These are phyloP conservation scores for Talaromyces liani DNA, from an alignment of 495 filamentous ascomycete genomes.

Conservation along the genomic window DNA sequence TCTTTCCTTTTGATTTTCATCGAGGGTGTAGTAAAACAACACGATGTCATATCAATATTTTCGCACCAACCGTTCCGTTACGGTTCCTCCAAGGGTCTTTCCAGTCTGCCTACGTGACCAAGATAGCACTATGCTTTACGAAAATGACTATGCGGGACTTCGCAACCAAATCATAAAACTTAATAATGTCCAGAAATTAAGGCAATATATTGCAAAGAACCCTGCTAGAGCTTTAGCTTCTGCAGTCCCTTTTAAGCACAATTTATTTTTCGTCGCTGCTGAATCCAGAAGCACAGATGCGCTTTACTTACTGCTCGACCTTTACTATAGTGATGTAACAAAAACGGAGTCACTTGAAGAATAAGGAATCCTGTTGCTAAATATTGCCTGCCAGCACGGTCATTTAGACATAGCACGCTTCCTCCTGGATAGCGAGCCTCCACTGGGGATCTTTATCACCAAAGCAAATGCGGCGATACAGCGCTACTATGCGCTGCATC, in stretches of 20 bases:
- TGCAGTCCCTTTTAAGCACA: neutral
- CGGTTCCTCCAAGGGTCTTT: too few species aligned
- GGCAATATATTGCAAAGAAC: neutral
- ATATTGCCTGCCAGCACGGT: slow-evolving; percentile 4
- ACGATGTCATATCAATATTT: too few species aligned
- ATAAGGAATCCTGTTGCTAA: neutral
- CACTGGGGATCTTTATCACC: neutral
- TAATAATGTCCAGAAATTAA: too few species aligned
- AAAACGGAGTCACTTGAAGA: neutral
- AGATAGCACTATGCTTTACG: too few species aligned
- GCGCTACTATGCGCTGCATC: neutral
- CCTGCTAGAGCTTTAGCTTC: neutral
- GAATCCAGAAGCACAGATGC: slow-evolving; percentile 4
- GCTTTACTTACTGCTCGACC: neutral
- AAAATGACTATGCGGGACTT: too few species aligned
- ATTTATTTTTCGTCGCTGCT: slow-evolving; percentile 6
- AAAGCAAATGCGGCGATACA: slow-evolving; percentile 1
- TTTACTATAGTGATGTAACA: neutral
- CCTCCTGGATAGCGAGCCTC: slow-evolving; percentile 2
- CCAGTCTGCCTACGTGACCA: too few species aligned
- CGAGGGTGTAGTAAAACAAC: too few species aligned
- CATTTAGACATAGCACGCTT: slow-evolving; percentile 4
- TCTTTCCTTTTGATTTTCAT: too few species aligned
- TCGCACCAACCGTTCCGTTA: too few species aligned
- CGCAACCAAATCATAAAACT: too few species aligned